Percentiles rank a stretch among this genome's conserved stretches.
phyloP scores from a whole-genome alignment of 805 yeast genomes.

The Pachysolen tannophilus region DNA sequence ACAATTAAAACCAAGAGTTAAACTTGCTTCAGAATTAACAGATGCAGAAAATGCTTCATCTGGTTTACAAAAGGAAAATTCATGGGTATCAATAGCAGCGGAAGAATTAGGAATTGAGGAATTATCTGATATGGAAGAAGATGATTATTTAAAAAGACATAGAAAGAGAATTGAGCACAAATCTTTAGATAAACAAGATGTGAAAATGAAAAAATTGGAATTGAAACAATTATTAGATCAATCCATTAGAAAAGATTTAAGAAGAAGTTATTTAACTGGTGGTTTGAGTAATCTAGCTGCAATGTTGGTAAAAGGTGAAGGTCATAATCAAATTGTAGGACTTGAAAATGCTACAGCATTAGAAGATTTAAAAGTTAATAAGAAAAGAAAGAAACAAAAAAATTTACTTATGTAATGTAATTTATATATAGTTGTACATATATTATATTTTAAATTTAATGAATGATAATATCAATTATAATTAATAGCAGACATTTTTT shows the following conservation, averaged over 20 bases:
- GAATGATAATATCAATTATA: too few relatives aligned
- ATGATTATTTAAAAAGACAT: constrained; percentile 56
- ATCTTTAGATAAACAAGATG: constrained; percentile 43
- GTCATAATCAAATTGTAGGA: constrained; percentile 62
- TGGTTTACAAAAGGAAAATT: constrained; percentile 50
- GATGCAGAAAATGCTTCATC: constrained; percentile 53
- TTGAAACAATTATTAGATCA: constrained; percentile 41
- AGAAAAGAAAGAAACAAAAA: constrained; percentile 7
- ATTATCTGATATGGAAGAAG: constrained; percentile 61
- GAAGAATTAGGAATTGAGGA: constrained; percentile 84
- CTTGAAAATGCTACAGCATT: constrained; percentile 61
- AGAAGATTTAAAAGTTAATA: constrained; percentile 38
- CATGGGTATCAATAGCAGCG: constrained; percentile 87
- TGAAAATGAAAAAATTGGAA: constrained; percentile 38
- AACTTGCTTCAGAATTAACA: constrained; percentile 65
- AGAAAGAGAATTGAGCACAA: constrained; percentile 47
- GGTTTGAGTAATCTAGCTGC: constrained; percentile 76
- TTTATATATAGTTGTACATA: constrained; percentile 1
- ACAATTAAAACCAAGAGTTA: constrained; percentile 63
- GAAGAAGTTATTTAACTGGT: constrained; percentile 73
- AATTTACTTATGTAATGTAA: background rate
- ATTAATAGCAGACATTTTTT: too few relatives aligned
- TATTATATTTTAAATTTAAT: too few relatives aligned
- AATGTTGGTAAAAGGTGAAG: constrained; percentile 52
- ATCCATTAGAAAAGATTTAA: constrained; percentile 53